Evolutionary conservation across 768 basidiomycete genomes (phyloP).

Genomic region (Kockovaella imperatae): DNA sequence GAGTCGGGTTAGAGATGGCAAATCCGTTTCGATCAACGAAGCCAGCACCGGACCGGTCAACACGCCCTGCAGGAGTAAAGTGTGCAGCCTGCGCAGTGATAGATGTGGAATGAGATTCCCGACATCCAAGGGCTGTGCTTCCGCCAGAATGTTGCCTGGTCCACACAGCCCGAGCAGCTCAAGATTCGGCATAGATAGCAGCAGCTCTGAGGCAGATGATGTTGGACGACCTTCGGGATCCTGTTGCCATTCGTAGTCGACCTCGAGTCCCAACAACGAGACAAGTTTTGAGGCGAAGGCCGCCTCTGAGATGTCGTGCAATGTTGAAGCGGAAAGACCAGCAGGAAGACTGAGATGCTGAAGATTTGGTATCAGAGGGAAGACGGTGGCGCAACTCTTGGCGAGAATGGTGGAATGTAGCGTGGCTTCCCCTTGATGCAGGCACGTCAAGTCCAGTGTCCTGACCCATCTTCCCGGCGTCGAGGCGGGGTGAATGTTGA

Average conservation of each 20-base stretch:
- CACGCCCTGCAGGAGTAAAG: constrained; percentile 27
- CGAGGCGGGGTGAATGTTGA: constrained; percentile 77
- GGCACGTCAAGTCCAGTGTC: constrained; percentile 59
- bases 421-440: constrained; percentile 3
- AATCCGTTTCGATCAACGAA: constrained; percentile 17
- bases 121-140: constrained; percentile 14
- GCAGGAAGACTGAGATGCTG: constrained; percentile 32
- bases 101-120: too few relatives aligned
- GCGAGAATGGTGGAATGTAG: constrained; percentile 15
- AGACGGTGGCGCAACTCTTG: constrained; percentile 13
- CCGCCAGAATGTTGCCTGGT: neutral
- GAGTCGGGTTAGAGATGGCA: constrained; percentile 28
- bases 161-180: constrained; percentile 23
- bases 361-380: constrained; percentile 39
- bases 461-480: constrained; percentile 83
- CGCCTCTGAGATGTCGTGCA: constrained; percentile 8
- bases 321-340: constrained; percentile 9
- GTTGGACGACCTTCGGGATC: neutral
- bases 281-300: constrained; percentile 9
- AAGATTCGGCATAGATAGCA: constrained; percentile 12
- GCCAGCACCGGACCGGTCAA: constrained; percentile 20
- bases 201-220: constrained; percentile 11
- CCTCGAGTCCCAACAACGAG: constrained; percentile 18
- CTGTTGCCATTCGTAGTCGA: constrained; percentile 3
- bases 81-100: constrained; percentile 33